phyloP scores from a whole-genome alignment of 768 basidiomycete species.

The Pulveroboletus sp. region DNA sequence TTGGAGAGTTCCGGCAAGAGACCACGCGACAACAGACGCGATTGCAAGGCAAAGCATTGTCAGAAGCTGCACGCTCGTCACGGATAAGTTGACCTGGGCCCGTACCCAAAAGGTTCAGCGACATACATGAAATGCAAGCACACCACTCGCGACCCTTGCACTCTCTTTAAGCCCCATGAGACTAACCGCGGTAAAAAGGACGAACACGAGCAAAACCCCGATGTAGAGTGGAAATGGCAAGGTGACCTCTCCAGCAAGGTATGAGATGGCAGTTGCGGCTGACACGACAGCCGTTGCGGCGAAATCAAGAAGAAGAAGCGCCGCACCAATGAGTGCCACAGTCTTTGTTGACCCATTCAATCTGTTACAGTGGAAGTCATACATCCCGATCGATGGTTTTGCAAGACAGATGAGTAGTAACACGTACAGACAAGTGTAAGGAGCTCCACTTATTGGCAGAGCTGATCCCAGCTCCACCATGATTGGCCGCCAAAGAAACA shows the following conservation, averaged over 20 bases:
- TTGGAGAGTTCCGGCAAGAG: slow-evolving; percentile 40
- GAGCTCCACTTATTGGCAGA: slow-evolving; percentile 64
- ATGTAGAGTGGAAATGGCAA: slow-evolving; percentile 54
- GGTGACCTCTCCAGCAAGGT: slow-evolving; percentile 58
- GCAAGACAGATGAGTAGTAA: not conserved
- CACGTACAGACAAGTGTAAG: slow-evolving; percentile 62
- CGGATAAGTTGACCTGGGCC: not conserved
- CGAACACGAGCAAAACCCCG: slow-evolving; percentile 49
- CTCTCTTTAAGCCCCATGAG: slow-evolving; percentile 60
- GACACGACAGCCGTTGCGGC: slow-evolving; percentile 66
- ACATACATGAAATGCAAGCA: slow-evolving; percentile 58
- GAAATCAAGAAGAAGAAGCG: slow-evolving; percentile 67
- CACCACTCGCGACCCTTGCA: slow-evolving; percentile 51
- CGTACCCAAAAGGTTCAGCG: not conserved
- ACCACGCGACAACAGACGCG: slow-evolving; percentile 49
- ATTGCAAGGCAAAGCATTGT: slow-evolving; percentile 56
- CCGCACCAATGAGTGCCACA: slow-evolving; percentile 59
- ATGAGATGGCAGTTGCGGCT: slow-evolving; percentile 65
- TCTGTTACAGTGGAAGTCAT: slow-evolving; percentile 29
- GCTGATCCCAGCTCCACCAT: slow-evolving; percentile 71
- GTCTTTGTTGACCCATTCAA: slow-evolving; percentile 60
- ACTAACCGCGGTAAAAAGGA: slow-evolving; percentile 50
- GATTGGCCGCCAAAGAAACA: slow-evolving; percentile 71
- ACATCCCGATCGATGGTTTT: not conserved
- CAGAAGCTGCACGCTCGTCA: slow-evolving; percentile 34